Evolutionary conservation across 345 rosid species (phyloP).

Genomic region (Draba incana): DNA sequence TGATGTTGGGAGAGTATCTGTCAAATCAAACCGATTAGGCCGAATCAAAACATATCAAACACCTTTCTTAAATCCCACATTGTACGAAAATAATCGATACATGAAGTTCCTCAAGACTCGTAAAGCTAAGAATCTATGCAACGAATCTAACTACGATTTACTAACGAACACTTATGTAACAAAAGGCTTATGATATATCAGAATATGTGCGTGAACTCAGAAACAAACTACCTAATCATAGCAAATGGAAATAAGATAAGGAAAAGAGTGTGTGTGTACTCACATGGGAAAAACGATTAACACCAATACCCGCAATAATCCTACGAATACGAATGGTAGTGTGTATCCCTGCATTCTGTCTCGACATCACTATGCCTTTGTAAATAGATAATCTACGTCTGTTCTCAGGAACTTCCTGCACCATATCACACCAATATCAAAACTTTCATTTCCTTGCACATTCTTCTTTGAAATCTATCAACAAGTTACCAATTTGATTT

Average conservation of each 20-base stretch:
- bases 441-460: too few relatives aligned
- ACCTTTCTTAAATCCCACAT: constrained; percentile 15
- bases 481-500: constrained; percentile 71
- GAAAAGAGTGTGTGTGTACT: neutral
- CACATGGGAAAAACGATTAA: constrained; percentile 74
- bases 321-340: constrained; percentile 81
- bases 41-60: constrained; percentile 8
- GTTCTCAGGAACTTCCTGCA: constrained; percentile 80
- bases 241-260: too few relatives aligned
- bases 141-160: neutral
- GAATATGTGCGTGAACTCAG: too few relatives aligned
- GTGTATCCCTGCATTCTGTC: constrained; percentile 90
- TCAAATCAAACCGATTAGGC: neutral
- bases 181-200: too few relatives aligned
- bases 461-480: neutral
- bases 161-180: too few relatives aligned
- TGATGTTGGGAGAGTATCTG: constrained; percentile 81
- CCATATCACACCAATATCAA: constrained; percentile 4
- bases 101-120: constrained; percentile 10
- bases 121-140: neutral
- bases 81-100: neutral
- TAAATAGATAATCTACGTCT: constrained; percentile 76
- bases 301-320: constrained; percentile 78
- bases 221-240: too few relatives aligned
- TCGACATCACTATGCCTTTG: constrained; percentile 86